Conservation (phyloP, 1,284 basidiomycete species). For the Mycena sp. region DNA sequence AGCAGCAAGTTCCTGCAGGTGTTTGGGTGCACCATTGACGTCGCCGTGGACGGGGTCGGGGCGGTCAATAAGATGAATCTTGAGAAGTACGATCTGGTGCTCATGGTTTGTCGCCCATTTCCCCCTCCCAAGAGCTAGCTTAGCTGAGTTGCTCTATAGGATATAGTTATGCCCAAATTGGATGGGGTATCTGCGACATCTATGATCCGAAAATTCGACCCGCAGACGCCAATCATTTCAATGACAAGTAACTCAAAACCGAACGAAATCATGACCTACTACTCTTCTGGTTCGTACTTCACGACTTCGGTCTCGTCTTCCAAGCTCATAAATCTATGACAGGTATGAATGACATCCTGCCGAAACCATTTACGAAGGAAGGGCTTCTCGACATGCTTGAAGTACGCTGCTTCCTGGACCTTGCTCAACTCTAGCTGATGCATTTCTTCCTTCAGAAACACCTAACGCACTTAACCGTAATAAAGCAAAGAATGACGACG, state of each 20-base stretch:
- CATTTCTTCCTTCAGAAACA: slow-evolving; percentile 73
- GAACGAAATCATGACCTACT: slow-evolving; percentile 92
- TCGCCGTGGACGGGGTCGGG: slow-evolving; percentile 93
- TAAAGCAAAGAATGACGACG: slow-evolving; percentile 75
- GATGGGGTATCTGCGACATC: slow-evolving; percentile 93
- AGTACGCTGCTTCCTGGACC: slow-evolving; percentile 48
- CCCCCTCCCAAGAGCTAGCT: slow-evolving; percentile 9
- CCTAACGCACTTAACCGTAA: slow-evolving; percentile 90
- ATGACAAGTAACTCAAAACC: slow-evolving; percentile 97
- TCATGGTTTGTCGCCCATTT: slow-evolving; percentile 76
- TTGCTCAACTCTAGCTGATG: not conserved
- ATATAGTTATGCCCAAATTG: slow-evolving; percentile 94
- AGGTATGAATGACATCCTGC: slow-evolving; percentile 98
- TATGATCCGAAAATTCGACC: slow-evolving; percentile 93
- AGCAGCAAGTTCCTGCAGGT: slow-evolving; percentile 95
- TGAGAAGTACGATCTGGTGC: slow-evolving; percentile 93
- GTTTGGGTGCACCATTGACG: slow-evolving; percentile 94
- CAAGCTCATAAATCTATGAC: slow-evolving; percentile 20
- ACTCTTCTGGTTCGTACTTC: slow-evolving; percentile 67
- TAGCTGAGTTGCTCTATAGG: slow-evolving; percentile 54
- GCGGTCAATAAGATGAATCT: slow-evolving; percentile 97
- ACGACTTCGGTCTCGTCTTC: not conserved
- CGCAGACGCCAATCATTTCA: slow-evolving; percentile 94
- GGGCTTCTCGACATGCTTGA: slow-evolving; percentile 93
- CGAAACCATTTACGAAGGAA: slow-evolving; percentile 96